Percentiles rank a stretch among this genome's conserved stretches.
Evolutionary conservation across 148 eudicot genomes (phyloP).

Genomic region (Rhododendron griersonianum): DNA sequence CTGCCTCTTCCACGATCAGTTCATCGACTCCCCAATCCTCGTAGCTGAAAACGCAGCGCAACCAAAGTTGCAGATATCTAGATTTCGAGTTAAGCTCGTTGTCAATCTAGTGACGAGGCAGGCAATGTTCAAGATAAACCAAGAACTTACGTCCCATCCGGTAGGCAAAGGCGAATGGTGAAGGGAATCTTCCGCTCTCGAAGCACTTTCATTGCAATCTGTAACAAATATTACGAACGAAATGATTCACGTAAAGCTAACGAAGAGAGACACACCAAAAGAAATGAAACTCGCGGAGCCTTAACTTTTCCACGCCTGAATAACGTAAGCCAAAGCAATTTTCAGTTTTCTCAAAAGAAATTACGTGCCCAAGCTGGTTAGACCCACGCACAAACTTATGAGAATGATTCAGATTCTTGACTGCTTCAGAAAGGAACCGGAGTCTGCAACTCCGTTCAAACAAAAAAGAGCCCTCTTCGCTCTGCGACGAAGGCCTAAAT

Average conservation of each 20-base stretch:
- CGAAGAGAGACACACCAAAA: not conserved
- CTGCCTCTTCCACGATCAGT: constrained; percentile 92
- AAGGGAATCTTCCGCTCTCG: constrained; percentile 86
- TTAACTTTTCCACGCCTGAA: not conserved
- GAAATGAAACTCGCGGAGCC: not conserved
- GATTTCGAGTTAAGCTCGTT: not conserved
- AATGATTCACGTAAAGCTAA: not conserved
- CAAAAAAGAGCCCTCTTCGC: no score
- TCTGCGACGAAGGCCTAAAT: not conserved
- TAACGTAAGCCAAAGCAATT: not conserved
- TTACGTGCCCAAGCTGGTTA: not conserved
- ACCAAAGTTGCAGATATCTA: not conserved
- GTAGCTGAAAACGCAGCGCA: constrained; percentile 37
- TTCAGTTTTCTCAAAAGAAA: not conserved
- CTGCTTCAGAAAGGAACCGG: not conserved
- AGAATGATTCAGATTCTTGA: not conserved
- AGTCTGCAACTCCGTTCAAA: no score
- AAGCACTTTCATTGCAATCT: constrained; percentile 99
- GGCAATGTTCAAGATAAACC: not conserved
- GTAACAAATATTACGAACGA: not conserved
- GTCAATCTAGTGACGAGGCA: not conserved
- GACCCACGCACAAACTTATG: not conserved
- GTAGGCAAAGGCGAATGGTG: constrained; percentile 90
- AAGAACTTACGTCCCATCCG: constrained; percentile 73
- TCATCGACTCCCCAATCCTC: constrained; percentile 99